Evolutionary conservation across 73 alveolate species (phyloP).

Genomic region (Blepharisma japonicum): DNA sequence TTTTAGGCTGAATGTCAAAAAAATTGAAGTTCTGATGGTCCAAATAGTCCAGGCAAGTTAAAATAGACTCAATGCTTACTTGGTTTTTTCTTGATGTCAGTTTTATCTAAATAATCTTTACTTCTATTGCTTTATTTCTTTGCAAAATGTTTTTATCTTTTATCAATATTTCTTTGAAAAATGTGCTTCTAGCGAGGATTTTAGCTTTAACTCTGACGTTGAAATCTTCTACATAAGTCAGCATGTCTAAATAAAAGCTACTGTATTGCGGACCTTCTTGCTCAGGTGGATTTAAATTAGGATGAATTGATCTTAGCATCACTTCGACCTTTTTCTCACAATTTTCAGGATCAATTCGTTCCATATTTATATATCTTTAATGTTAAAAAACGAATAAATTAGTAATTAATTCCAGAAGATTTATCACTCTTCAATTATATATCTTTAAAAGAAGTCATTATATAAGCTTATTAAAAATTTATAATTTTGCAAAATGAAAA

Average conservation of each 20-base stretch:
- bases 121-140: slow-evolving; percentile 11
- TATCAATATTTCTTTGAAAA: not conserved
- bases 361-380: too few species aligned
- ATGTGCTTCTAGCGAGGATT: not conserved
- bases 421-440: too few species aligned
- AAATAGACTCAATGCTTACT: not conserved
- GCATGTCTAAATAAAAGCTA: not conserved
- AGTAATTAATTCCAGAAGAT: too few species aligned
- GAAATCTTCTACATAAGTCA: slow-evolving; percentile 7
- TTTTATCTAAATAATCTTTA: slow-evolving; percentile 11
- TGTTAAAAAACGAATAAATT: too few species aligned
- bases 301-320: slow-evolving; percentile 8
- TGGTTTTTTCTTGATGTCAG: slow-evolving; percentile 23
- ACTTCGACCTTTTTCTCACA: slow-evolving; percentile 16
- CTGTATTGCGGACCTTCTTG: slow-evolving; percentile 19
- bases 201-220: not conserved
- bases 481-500: too few species aligned
- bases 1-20: slow-evolving; percentile 9
- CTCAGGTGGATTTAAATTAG: not conserved
- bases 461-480: too few species aligned
- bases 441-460: too few species aligned
- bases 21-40: slow-evolving; percentile 1
- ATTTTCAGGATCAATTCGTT: not conserved
- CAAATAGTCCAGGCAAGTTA: slow-evolving; percentile 7
- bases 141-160: not conserved